These are phyloP conservation scores for Chenopodium formosanum DNA, from an alignment of 148 eudicot species.

Conservation along the genomic window DNA sequence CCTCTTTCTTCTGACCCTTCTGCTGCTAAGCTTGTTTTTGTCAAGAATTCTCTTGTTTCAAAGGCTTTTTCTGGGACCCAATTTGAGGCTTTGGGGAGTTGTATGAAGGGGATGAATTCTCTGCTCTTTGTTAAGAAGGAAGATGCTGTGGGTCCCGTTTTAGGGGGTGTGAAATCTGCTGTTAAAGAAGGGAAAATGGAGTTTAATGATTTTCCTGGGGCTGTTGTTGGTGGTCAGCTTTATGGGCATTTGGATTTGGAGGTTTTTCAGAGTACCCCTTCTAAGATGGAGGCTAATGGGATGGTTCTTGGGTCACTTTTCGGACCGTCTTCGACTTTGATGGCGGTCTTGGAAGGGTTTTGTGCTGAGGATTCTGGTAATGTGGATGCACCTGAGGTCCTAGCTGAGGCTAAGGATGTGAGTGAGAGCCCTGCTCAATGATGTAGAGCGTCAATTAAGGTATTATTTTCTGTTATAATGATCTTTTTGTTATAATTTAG, in stretches of 20 bases:
- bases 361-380: constrained; percentile 15
- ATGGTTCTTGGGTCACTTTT: constrained; percentile 39
- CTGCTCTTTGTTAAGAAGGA: constrained; percentile 41
- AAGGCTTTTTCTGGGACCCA: constrained; percentile 39
- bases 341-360: constrained; percentile 44
- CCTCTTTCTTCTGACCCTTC: constrained; percentile 30
- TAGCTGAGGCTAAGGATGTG: neutral
- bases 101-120: constrained; percentile 51
- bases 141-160: constrained; percentile 30
- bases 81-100: constrained; percentile 33
- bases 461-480: neutral
- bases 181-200: constrained; percentile 39
- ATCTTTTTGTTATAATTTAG: no score
- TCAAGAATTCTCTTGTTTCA: constrained; percentile 38
- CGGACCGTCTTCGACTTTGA: constrained; percentile 38
- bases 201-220: constrained; percentile 46
- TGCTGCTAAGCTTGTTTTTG: constrained; percentile 37
- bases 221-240: constrained; percentile 33
- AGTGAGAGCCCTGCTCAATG: constrained; percentile 8
- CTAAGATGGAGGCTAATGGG: constrained; percentile 32
- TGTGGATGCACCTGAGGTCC: neutral
- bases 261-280: constrained; percentile 34
- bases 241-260: constrained; percentile 47
- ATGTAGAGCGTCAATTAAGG: constrained; percentile 3
- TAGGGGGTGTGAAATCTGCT: constrained; percentile 31